These are phyloP conservation scores for Cydonia oblonga DNA, from an alignment of 331 rosid species.

Conservation along the genomic window DNA sequence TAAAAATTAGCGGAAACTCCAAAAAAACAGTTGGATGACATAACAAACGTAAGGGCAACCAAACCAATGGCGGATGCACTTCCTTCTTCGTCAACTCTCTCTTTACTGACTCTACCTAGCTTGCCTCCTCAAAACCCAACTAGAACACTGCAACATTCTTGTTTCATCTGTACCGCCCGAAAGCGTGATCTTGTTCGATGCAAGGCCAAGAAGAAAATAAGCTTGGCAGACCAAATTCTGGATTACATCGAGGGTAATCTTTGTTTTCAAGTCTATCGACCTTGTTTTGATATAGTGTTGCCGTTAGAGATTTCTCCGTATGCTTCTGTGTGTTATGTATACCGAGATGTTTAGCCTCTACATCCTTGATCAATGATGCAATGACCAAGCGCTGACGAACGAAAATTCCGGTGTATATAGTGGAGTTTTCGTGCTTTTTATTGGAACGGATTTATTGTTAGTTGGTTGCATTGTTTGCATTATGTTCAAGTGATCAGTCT, in stretches of 20 bases:
- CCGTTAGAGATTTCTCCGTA: too few relatives aligned
- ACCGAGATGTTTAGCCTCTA: too few relatives aligned
- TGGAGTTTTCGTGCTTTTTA: too few relatives aligned
- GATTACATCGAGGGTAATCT: conserved; percentile 63
- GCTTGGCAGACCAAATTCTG: conserved; percentile 76
- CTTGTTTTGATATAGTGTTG: background rate
- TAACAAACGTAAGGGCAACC: too few relatives aligned
- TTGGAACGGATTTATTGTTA: background rate
- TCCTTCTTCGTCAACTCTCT: conserved; percentile 22
- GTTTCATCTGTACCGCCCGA: conserved; percentile 14
- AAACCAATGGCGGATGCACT: conserved; percentile 45
- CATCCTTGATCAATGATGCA: too few relatives aligned
- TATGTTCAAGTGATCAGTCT: background rate
- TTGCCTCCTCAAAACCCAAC: conserved; percentile 22
- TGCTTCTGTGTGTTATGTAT: too few relatives aligned
- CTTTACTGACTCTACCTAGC: conserved; percentile 15
- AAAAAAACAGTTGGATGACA: conserved; percentile 37
- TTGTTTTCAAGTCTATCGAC: background rate
- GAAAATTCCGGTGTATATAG: too few relatives aligned
- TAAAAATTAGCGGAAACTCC: conserved; percentile 11
- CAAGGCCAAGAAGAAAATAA: conserved; percentile 68
- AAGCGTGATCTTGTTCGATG: conserved; percentile 26
- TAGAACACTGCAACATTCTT: conserved; percentile 10
- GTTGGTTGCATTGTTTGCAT: background rate
- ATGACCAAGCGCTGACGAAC: too few relatives aligned